These are phyloP conservation scores for Leccinum brunneo-olivaceum DNA, from an alignment of 1,284 basidiomycete species.

Conservation along the genomic window DNA sequence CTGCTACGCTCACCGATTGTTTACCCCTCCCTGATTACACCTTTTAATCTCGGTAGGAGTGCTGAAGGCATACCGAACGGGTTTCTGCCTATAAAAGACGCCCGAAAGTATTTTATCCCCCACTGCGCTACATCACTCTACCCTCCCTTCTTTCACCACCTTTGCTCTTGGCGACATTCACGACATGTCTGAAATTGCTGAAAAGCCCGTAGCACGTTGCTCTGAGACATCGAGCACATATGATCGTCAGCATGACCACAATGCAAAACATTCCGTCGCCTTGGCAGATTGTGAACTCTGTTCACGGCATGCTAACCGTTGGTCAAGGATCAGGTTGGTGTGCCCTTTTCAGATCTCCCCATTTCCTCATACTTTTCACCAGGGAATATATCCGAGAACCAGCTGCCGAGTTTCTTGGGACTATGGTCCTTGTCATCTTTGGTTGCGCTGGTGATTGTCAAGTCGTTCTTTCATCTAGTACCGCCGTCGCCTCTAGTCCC, in stretches of 20 bases:
- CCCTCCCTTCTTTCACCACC: constrained; percentile 2
- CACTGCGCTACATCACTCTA: background rate
- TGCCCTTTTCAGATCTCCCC: background rate
- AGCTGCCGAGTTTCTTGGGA: constrained; percentile 63
- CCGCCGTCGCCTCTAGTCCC: constrained; percentile 43
- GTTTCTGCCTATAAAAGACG: constrained; percentile 21
- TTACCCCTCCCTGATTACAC: background rate
- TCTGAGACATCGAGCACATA: constrained; percentile 17
- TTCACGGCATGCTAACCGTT: constrained; percentile 42
- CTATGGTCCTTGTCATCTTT: constrained; percentile 60
- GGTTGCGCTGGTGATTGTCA: constrained; percentile 63
- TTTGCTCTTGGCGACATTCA: constrained; percentile 6
- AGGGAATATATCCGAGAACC: constrained; percentile 51
- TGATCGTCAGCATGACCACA: constrained; percentile 5
- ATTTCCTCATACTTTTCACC: constrained; percentile 1
- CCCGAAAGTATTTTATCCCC: background rate
- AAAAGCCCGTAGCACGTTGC: constrained; percentile 12
- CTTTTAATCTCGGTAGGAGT: constrained; percentile 4
- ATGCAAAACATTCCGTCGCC: constrained; percentile 7
- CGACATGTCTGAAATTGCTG: constrained; percentile 18
- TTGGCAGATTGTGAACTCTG: constrained; percentile 26
- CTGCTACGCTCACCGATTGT: too few species aligned
- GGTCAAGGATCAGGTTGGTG: constrained; percentile 51
- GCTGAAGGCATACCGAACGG: background rate
- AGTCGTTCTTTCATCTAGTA: constrained; percentile 47